Evolutionary conservation across 306 rosid species (phyloP).

Genomic region (Casuarina glauca): DNA sequence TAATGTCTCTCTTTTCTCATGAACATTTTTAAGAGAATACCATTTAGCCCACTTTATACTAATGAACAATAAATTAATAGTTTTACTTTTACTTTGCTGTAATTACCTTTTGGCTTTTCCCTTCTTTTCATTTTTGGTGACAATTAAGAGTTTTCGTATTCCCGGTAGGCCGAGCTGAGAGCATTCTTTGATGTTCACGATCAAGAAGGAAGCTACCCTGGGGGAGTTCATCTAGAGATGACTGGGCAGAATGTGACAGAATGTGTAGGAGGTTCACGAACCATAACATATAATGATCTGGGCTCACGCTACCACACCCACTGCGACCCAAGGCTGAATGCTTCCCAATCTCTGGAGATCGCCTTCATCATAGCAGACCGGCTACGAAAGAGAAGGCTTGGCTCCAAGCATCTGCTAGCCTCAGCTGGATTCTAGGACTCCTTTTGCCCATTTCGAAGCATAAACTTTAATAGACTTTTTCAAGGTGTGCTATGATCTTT

Average conservation of each 20-base stretch:
- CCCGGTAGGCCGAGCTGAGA: conserved; percentile 33
- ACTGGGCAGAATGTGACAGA: conserved; percentile 46
- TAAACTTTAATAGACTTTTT: background rate
- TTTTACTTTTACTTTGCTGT: too few species aligned
- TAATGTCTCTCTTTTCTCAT: too few species aligned
- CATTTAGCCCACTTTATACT: too few species aligned
- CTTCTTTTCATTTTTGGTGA: background rate
- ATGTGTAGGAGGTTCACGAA: conserved; percentile 43
- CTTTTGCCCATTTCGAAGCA: background rate
- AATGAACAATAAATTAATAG: too few species aligned
- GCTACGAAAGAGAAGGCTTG: conserved; percentile 33
- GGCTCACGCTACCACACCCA: conserved; percentile 43
- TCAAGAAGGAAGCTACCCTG: conserved; percentile 46
- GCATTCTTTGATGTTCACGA: conserved; percentile 47
- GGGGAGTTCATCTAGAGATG: conserved; percentile 48
- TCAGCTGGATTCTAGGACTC: background rate
- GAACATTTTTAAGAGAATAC: too few species aligned
- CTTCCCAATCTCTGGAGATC: conserved; percentile 45
- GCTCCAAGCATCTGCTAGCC: background rate
- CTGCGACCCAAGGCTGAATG: conserved; percentile 44
- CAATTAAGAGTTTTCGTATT: background rate
- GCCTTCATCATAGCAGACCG: conserved; percentile 43
- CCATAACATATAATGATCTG: conserved; percentile 39
- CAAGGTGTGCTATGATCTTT: background rate
- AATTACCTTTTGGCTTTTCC: too few species aligned